Conservation (phyloP, 2,329 filamentous ascomycete genomes). For the Emericellopsis atlantica region DNA sequence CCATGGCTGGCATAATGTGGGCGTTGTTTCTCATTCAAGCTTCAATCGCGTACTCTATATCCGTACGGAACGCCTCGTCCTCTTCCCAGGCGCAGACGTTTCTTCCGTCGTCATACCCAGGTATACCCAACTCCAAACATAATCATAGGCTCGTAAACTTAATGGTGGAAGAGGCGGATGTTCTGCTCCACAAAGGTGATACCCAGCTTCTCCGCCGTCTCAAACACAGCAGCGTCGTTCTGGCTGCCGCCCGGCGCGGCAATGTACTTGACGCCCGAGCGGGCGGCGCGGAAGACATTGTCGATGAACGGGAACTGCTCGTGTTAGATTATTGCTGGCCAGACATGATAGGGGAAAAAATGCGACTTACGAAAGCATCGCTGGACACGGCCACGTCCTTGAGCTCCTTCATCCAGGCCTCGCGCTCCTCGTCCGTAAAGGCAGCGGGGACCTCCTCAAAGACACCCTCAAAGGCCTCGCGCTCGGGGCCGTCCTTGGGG, state of each 20-base stretch:
- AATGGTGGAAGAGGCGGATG: conserved; percentile 91
- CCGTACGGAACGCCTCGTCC: no score
- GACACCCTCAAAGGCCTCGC: conserved; percentile 72
- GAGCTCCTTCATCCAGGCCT: conserved; percentile 75
- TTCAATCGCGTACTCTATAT: no score
- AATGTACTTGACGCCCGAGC: conserved; percentile 90
- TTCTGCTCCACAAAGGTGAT: conserved; percentile 96
- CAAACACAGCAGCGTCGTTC: conserved; percentile 70
- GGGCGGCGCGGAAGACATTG: conserved; percentile 84
- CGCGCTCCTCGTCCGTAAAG: conserved; percentile 75
- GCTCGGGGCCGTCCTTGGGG: conserved; percentile 71
- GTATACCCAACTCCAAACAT: no score
- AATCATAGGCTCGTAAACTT: conserved; percentile 12
- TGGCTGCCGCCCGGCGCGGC: conserved; percentile 86
- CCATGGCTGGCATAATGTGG: no score
- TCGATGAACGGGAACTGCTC: conserved; percentile 89
- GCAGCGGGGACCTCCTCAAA: conserved; percentile 80
- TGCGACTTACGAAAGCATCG: conserved; percentile 78
- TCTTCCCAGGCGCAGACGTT: no score
- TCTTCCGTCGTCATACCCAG: no score
- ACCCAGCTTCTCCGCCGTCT: conserved; percentile 80
- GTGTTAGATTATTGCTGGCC: conserved; percentile 10
- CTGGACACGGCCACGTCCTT: conserved; percentile 76
- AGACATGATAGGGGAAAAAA: conserved; percentile 1
- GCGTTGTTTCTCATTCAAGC: no score